Evolutionary conservation across 176 grass and related monocot species (phyloP).

Genomic region (Bonia amplexicaulis): DNA sequence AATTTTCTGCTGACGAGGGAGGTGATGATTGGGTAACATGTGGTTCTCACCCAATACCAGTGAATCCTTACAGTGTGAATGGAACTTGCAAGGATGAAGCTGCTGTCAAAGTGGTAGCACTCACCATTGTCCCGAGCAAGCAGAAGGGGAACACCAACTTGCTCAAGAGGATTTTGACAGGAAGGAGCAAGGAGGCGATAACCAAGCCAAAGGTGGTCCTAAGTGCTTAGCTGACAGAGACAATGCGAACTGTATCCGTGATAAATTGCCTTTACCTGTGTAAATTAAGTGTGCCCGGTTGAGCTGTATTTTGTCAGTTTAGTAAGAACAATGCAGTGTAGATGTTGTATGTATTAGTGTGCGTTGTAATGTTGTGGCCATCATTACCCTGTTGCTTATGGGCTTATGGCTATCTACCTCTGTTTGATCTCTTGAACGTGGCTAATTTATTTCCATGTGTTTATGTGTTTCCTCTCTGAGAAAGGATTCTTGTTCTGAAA

Average conservation of each 20-base stretch:
- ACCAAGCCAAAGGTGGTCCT: constrained; percentile 35
- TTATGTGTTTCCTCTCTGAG: background rate
- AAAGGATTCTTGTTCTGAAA: background rate
- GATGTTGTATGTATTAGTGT: background rate
- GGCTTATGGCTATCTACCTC: background rate
- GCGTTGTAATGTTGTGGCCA: background rate
- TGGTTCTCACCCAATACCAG: constrained; percentile 14
- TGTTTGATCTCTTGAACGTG: background rate
- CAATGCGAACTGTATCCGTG: background rate
- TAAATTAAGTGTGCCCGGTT: constrained; percentile 5
- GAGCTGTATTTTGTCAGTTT: background rate
- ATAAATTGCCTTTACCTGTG: background rate
- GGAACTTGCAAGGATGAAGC: constrained; percentile 30
- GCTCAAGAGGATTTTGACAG: constrained; percentile 62
- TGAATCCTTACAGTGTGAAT: background rate
- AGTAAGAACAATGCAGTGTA: background rate
- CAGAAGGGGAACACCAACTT: constrained; percentile 52
- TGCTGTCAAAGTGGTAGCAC: constrained; percentile 22
- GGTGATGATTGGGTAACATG: background rate
- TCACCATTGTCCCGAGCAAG: constrained; percentile 41
- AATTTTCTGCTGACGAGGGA: background rate
- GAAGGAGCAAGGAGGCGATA: constrained; percentile 52
- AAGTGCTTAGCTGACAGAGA: constrained; percentile 28
- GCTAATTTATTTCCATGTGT: background rate
- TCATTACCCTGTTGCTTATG: background rate